These are phyloP conservation scores for Teratosphaeria destructans DNA, from an alignment of 2,329 filamentous ascomycete genomes.

Conservation along the genomic window DNA sequence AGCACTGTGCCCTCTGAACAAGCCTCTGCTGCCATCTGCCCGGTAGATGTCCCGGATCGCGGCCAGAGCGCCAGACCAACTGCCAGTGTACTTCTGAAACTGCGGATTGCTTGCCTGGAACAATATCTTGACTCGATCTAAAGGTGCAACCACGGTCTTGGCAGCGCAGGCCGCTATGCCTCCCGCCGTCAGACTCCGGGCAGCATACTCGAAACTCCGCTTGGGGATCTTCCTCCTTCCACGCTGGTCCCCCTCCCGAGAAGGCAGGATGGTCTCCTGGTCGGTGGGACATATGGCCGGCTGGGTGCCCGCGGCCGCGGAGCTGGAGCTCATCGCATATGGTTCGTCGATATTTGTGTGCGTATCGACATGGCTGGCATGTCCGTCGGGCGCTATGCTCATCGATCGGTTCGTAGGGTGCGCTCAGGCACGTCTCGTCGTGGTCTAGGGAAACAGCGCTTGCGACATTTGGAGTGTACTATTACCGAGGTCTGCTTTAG, in stretches of 20 bases:
- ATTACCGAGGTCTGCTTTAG: background rate
- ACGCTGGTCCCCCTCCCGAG: slow-evolving; percentile 12
- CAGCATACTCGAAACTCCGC: slow-evolving; percentile 71
- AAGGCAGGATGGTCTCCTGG: slow-evolving; percentile 41
- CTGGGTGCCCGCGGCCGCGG: slow-evolving; percentile 15
- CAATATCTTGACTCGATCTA: slow-evolving; percentile 96
- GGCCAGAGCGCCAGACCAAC: slow-evolving; percentile 71
- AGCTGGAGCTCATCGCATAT: slow-evolving; percentile 27
- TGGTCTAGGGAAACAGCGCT: background rate
- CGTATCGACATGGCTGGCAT: slow-evolving; percentile 5
- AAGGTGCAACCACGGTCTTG: slow-evolving; percentile 88
- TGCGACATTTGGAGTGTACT: slow-evolving; percentile 1
- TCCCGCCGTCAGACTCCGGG: slow-evolving; percentile 75
- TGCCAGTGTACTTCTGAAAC: slow-evolving; percentile 85
- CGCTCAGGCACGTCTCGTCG: background rate
- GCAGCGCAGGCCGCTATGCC: slow-evolving; percentile 86
- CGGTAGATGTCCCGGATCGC: slow-evolving; percentile 77
- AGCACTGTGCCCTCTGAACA: slow-evolving; percentile 90
- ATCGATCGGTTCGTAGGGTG: background rate
- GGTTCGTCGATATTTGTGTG: slow-evolving; percentile 18
- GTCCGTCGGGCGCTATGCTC: background rate
- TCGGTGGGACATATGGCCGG: slow-evolving; percentile 41
- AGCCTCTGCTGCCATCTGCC: slow-evolving; percentile 60
- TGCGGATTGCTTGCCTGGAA: slow-evolving; percentile 93
- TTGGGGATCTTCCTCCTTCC: slow-evolving; percentile 46